These are phyloP conservation scores for Solanum phureja DNA, from an alignment of 257 asterid genomes.

Conservation along the genomic window DNA sequence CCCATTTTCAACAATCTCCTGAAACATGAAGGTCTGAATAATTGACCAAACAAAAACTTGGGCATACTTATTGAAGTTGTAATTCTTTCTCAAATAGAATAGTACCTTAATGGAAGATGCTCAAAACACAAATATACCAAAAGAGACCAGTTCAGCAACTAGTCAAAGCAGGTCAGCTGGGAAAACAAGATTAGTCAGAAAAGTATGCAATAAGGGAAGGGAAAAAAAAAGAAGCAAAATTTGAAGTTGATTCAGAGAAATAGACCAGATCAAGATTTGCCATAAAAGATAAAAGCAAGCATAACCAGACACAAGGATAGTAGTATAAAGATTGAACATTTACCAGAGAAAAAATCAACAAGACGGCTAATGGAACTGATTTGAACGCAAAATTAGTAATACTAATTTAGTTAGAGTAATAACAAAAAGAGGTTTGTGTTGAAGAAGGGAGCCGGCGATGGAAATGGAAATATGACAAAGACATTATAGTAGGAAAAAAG, in stretches of 20 bases:
- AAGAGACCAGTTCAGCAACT: not conserved
- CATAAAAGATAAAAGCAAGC: not conserved
- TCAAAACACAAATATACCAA: not conserved
- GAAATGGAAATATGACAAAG: not conserved
- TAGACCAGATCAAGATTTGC: slow-evolving; percentile 2
- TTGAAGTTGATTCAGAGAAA: not conserved
- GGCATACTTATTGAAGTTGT: not conserved
- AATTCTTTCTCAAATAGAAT: not conserved
- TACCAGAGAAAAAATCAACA: not conserved
- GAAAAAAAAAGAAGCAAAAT: not conserved
- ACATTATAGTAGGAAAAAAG: not conserved
- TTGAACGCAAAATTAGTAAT: not conserved
- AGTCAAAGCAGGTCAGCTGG: not conserved
- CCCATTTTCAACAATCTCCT: slow-evolving; percentile 3
- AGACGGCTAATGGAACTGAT: not conserved
- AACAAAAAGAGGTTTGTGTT: not conserved
- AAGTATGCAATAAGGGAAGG: not conserved
- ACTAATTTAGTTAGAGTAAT: not conserved
- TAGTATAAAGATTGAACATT: not conserved
- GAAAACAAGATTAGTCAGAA: not conserved
- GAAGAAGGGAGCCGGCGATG: slow-evolving; percentile 8
- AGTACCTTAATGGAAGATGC: not conserved
- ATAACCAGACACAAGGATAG: not conserved
- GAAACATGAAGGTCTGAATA: not conserved
- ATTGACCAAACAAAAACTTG: not conserved